Conservation (phyloP, 169 alveolate genomes). For the Perkinsus olseni region DNA sequence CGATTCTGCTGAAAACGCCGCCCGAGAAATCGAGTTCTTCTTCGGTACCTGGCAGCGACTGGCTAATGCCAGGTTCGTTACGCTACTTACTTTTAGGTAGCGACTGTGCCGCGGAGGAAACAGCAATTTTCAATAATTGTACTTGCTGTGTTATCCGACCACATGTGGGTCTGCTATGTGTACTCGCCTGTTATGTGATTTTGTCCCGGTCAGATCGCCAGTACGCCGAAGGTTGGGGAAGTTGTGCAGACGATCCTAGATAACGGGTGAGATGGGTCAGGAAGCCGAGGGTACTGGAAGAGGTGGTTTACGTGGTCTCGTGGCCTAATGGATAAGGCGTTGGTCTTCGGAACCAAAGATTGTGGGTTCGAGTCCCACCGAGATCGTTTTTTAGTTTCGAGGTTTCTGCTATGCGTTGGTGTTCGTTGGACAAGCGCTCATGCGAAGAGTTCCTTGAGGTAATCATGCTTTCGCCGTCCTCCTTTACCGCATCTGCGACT, state of each 20-base stretch:
- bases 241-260: slow-evolving; percentile 56
- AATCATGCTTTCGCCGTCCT: neutral
- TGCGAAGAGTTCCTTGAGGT: slow-evolving; percentile 78
- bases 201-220: neutral
- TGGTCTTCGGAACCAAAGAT: slow-evolving; percentile 91
- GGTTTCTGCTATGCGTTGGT: slow-evolving; percentile 65
- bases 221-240: slow-evolving; percentile 58
- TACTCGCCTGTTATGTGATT: neutral
- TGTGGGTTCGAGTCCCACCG: slow-evolving; percentile 90
- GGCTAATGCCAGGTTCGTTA: neutral
- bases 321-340: slow-evolving; percentile 90
- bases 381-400: slow-evolving; percentile 35
- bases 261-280: slow-evolving; percentile 44
- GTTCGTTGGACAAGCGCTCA: slow-evolving; percentile 58
- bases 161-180: slow-evolving; percentile 23
- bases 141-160: slow-evolving; percentile 76
- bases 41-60: slow-evolving; percentile 41
- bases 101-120: slow-evolving; percentile 40
- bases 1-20: slow-evolving; percentile 49
- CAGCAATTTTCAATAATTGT: slow-evolving; percentile 40
- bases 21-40: slow-evolving; percentile 55
- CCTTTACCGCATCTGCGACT: neutral
- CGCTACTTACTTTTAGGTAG: too few species aligned
- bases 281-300: neutral
- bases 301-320: slow-evolving; percentile 21